Conservation (phyloP, 2,329 filamentous ascomycete species). For the Zymoseptoria ardabiliae region DNA sequence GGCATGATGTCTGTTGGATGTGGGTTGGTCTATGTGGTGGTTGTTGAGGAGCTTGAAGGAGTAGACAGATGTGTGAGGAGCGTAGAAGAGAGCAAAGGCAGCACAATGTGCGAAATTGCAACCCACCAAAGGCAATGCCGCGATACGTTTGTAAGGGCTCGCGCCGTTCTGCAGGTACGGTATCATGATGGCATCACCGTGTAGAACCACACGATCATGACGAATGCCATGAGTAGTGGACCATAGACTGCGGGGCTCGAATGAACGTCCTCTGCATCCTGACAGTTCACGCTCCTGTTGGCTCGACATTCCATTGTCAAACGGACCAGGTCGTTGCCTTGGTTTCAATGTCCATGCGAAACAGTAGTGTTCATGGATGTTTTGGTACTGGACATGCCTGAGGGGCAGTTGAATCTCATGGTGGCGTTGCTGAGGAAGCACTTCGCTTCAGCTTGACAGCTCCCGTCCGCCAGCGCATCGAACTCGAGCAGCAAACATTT, state of each 20-base stretch:
- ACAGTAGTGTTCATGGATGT: not conserved
- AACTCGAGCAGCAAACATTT: not conserved
- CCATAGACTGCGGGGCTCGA: not conserved
- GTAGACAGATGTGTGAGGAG: not conserved
- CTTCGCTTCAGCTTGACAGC: not conserved
- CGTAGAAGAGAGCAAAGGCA: too few relatives aligned
- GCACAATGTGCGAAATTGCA: too few relatives aligned
- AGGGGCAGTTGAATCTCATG: not conserved
- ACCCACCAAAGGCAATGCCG: not conserved
- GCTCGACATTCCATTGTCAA: not conserved
- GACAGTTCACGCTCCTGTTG: too few relatives aligned
- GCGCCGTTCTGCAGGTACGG: not conserved
- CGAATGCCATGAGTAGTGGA: not conserved
- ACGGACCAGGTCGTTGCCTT: not conserved
- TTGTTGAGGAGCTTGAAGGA: not conserved
- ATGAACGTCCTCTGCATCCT: not conserved
- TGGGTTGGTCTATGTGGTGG: not conserved
- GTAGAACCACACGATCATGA: not conserved
- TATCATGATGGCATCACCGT: not conserved
- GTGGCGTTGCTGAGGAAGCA: not conserved
- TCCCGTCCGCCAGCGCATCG: not conserved
- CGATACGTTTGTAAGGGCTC: not conserved
- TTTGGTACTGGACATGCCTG: not conserved
- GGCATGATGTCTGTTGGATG: constrained; percentile 23
- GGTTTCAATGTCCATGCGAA: not conserved